A percentile compares a stretch with the other conserved stretches of the same genome.
Evolutionary conservation across 257 asterid genomes (phyloP).

Genomic region (Jaltomata sinuosa): DNA sequence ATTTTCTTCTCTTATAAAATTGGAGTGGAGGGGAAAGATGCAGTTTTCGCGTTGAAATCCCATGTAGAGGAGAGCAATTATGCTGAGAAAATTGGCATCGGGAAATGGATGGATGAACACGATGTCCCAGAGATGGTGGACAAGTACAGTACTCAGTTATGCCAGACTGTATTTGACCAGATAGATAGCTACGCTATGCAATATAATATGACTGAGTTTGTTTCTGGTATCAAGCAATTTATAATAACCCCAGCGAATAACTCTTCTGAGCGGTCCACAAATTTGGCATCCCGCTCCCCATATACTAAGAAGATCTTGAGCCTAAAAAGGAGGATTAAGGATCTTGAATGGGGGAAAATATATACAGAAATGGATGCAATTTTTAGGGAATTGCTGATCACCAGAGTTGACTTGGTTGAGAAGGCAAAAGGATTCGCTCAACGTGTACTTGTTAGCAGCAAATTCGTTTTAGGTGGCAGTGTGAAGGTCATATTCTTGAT

Average conservation of each 20-base stretch:
- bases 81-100: constrained; percentile 78
- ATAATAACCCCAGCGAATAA: constrained; percentile 32
- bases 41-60: constrained; percentile 67
- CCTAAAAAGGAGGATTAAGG: constrained; percentile 30
- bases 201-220: constrained; percentile 85
- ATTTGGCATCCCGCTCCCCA: constrained; percentile 54
- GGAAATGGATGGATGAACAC: constrained; percentile 90
- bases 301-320: constrained; percentile 58
- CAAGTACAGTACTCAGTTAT: constrained; percentile 58
- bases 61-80: constrained; percentile 84
- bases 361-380: constrained; percentile 55
- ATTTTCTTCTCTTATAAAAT: constrained; percentile 80
- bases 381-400: constrained; percentile 56
- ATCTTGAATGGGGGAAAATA: constrained; percentile 71
- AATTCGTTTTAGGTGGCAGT: constrained; percentile 66
- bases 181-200: constrained; percentile 78
- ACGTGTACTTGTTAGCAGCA: constrained; percentile 54
- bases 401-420: constrained; percentile 64
- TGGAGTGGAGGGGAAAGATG: constrained; percentile 92
- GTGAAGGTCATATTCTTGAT: constrained; percentile 55
- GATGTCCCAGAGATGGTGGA: constrained; percentile 86
- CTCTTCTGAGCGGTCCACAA: constrained; percentile 42
- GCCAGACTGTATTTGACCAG: constrained; percentile 71
- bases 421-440: constrained; percentile 88
- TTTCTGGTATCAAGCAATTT: constrained; percentile 61